A percentile compares a stretch with the other conserved stretches of the same genome.
These are phyloP conservation scores for Usnea hakonensis DNA, from an alignment of 495 filamentous ascomycete species.

Conservation along the genomic window DNA sequence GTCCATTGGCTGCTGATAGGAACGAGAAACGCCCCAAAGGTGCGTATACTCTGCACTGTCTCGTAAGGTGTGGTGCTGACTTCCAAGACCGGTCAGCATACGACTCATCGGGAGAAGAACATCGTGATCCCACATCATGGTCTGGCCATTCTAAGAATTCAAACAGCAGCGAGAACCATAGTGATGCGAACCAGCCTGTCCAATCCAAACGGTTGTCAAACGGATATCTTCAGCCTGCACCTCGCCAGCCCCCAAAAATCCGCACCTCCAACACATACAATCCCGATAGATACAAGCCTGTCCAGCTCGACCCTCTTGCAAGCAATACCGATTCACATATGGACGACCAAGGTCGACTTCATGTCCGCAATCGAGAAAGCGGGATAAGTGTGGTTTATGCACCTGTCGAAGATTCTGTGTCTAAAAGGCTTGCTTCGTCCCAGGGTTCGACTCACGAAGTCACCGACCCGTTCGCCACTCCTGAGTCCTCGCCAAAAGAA, in stretches of 20 bases:
- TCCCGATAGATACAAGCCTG: slow-evolving; percentile 11
- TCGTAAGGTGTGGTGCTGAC: neutral
- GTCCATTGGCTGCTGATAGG: neutral
- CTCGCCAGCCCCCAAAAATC: neutral
- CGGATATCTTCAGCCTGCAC: slow-evolving; percentile 2
- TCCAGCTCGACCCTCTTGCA: slow-evolving; percentile 33
- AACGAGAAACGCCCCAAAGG: slow-evolving; percentile 2
- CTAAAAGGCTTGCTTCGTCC: neutral
- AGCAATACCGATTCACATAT: slow-evolving; percentile 37
- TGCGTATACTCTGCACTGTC: neutral
- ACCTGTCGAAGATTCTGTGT: slow-evolving; percentile 2
- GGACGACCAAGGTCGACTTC: slow-evolving; percentile 41
- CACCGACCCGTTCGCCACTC: slow-evolving; percentile 18
- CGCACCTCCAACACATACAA: neutral
- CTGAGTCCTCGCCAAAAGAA: slow-evolving; percentile 7
- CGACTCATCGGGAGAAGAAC: slow-evolving; percentile 6
- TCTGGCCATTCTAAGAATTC: slow-evolving; percentile 7
- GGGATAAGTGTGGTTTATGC: slow-evolving; percentile 9
- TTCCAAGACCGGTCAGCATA: neutral
- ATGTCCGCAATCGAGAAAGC: slow-evolving; percentile 27
- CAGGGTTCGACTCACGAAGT: neutral
- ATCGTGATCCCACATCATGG: slow-evolving; percentile 1
- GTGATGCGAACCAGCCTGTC: neutral
- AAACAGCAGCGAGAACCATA: neutral
- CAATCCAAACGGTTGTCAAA: neutral